Base-by-base conservation (phyloP, 495 filamentous ascomycete species). In the Aspergillus olivimuriae region DNA sequence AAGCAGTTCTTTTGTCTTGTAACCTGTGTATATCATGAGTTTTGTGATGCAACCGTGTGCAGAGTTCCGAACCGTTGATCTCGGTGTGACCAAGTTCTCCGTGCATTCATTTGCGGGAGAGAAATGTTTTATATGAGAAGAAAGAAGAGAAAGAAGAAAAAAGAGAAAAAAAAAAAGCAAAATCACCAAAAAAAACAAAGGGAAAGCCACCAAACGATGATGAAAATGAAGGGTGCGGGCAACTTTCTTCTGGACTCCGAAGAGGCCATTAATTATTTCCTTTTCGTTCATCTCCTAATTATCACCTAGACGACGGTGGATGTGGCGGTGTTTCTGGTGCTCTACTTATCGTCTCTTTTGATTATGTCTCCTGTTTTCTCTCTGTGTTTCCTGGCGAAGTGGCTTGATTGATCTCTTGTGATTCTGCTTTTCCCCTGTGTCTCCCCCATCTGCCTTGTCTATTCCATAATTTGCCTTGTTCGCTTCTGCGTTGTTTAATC, bases 311-410 rank as follows among this genome's bases (percentile, higher is more conserved):
- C 52, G 55, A 57, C 32, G 52, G 64, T 56, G 61, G 66, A 70
- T 61, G 63, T 61, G 61, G 56, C 53, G 67, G 69, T 70, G 67
- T 71, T 70, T 53, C 54, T 61, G 69, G 67, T 67, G 68, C 63
- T 61, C 61, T 60, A 52, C 20, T 52, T 58, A 43, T 44, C 39
- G 50, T 58, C 39, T 48, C 43, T 60, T 48, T 51, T 45, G 53
- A 44, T 51, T 20, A 34, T 45, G 48, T 53, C 53, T 35, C 51
- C 39, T 48, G 41, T 60, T 48, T 51, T 45, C 53, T 44, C 49
- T 20, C 34, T 45, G 48, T 53, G 53, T 35, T 50, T 54, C 45
- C 45, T 50, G 50, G 50, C 56, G 53, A 58, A 50, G 48, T 54
- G 54, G 52, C 57, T 57, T 22, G 46, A 14, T 47, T 53, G 48